These are phyloP conservation scores for Allium sativum DNA, from an alignment of 106 monocot species.

Conservation along the genomic window DNA sequence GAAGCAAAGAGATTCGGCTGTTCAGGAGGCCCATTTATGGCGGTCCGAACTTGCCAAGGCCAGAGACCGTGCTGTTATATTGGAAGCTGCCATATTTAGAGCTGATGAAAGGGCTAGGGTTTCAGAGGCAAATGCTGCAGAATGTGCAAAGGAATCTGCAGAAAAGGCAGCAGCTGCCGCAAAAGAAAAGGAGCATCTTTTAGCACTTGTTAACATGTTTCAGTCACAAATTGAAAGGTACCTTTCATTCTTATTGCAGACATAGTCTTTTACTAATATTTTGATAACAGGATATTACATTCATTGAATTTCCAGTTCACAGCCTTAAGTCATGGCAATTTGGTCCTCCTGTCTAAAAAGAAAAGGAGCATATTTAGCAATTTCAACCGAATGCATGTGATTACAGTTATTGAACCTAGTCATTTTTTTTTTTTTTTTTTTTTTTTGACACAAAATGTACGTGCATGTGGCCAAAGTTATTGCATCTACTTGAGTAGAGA, in stretches of 20 bases:
- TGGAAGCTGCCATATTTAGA: constrained; percentile 83
- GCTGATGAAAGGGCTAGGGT: constrained; percentile 89
- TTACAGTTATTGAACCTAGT: too few species aligned
- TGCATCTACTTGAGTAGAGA: too few species aligned
- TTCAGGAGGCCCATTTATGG: constrained; percentile 87
- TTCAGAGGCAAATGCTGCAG: constrained; percentile 52
- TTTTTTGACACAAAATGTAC: too few species aligned
- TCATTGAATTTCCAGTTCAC: too few species aligned
- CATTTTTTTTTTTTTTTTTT: too few species aligned
- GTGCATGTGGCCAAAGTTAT: too few species aligned
- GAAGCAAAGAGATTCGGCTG: constrained; percentile 68
- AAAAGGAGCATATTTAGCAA: too few species aligned
- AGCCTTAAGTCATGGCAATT: too few species aligned
- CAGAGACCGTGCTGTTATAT: constrained; percentile 70
- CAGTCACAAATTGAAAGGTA: constrained; percentile 85
- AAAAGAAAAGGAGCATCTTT: constrained; percentile 86
- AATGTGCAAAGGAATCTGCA: constrained; percentile 48
- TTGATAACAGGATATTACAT: too few species aligned
- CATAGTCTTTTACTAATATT: background rate
- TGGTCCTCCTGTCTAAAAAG: too few species aligned
- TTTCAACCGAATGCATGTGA: too few species aligned
- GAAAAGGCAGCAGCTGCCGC: constrained; percentile 43
- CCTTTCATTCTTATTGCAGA: background rate
- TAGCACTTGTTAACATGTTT: constrained; percentile 53
- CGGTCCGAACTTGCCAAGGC: constrained; percentile 94